Base-by-base conservation (phyloP, 192 early-diverging fungal genomes). In the Fimicolochytrium jonesii region DNA sequence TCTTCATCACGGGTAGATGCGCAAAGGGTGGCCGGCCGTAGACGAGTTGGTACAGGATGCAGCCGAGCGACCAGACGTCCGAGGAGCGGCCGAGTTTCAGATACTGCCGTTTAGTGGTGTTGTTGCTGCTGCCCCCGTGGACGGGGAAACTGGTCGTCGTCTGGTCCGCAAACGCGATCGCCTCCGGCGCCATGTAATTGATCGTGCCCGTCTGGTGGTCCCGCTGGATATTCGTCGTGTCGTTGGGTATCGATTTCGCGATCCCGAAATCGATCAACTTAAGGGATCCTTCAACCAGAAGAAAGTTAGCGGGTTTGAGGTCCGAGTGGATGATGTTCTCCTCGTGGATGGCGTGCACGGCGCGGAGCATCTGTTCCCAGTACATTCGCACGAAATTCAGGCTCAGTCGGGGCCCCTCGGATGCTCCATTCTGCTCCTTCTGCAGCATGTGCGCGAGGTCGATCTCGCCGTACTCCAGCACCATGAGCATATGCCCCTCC, bases 181-280 rank as follows among this genome's bases (percentile, higher is more conserved):
- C 84, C 68, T 98, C 95, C 0, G 95, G 95, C 1, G 93, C 83
- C 93, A 98, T 98, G 68, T 97, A 98, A 57, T 94, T 94, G 6
- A 90, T 75, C 0, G 95, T 98, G 2, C 95, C 95, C 20, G 87
- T 74, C 61, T 78, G 31, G 50, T 84, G 77, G 47, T 95, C 92
- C 13, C 92, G 69, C 37, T 92, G 87, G 45, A 98, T 88, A 61
- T 95, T 96, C 18, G 94, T 96, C 0, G 93, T 98, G 66, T 93
- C 91, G 70, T 92, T 92, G 6, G 89, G 81, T 35, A 96, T 93
- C 0, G 86, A 71, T 57, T 94, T 97, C n/a, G 95, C 91, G 66
- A 97, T 97, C 13, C 95, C 95, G 81, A 98, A 98, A 67, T 98
- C 95, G 47, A 97, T 97, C 52, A 98, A 71, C 61, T 97, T 98